Percentiles rank a stretch among this genome's conserved stretches.
Conservation (phyloP, 2,329 filamentous ascomycete species). For the Fusarium sp. region DNA sequence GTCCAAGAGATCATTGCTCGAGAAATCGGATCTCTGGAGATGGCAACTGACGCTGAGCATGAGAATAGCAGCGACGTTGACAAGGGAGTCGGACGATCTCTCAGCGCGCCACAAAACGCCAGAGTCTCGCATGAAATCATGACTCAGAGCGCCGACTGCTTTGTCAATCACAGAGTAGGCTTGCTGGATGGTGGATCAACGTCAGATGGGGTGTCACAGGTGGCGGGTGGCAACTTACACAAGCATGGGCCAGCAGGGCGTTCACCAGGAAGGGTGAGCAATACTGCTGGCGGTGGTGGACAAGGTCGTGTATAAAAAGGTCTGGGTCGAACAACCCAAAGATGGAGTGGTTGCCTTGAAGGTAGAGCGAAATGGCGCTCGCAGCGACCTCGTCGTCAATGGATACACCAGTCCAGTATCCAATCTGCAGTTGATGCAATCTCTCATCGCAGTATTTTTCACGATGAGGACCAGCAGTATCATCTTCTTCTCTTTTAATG, state of each 20-base stretch:
- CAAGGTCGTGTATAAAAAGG: slow-evolving; percentile 52
- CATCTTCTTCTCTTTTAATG: slow-evolving; percentile 4
- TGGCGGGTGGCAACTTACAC: slow-evolving; percentile 44
- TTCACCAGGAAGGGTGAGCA: slow-evolving; percentile 54
- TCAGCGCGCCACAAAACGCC: slow-evolving; percentile 33
- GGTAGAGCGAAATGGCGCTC: slow-evolving; percentile 51
- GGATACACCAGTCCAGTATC: slow-evolving; percentile 52
- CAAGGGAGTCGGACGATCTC: slow-evolving; percentile 26
- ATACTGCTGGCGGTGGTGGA: slow-evolving; percentile 40
- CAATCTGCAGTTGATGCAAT: slow-evolving; percentile 35
- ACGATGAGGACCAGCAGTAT: background rate
- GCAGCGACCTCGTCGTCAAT: slow-evolving; percentile 51
- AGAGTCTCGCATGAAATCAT: slow-evolving; percentile 23
- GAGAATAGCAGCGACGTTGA: slow-evolving; percentile 34
- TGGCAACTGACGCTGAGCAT: slow-evolving; percentile 29
- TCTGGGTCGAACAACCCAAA: slow-evolving; percentile 54
- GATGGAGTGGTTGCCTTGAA: slow-evolving; percentile 53
- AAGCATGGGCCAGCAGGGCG: slow-evolving; percentile 52
- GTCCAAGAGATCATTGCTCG: slow-evolving; percentile 15
- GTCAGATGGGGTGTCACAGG: background rate
- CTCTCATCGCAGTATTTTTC: slow-evolving; percentile 17
- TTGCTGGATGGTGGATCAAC: slow-evolving; percentile 17
- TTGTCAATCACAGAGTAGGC: slow-evolving; percentile 24
- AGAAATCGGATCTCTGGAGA: slow-evolving; percentile 2
- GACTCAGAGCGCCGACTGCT: slow-evolving; percentile 11